Percentiles rank a stretch among this genome's conserved stretches.
Conservation (phyloP, 306 rosid genomes). For the Rosa lucieae region DNA sequence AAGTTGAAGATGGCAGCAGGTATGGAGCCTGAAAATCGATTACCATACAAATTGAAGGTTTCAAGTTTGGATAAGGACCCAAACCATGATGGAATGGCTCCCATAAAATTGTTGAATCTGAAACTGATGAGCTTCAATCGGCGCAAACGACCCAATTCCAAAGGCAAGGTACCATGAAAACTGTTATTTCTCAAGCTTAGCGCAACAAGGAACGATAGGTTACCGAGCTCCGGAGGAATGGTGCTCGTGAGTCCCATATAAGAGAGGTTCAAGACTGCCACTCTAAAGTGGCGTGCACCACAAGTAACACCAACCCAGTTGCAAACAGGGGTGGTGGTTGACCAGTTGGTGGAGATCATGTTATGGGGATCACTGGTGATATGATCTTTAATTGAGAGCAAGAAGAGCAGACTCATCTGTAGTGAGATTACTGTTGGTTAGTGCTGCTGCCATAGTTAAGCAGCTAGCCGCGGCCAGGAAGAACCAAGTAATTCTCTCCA, state of each 20-base stretch:
- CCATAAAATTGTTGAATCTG: neutral
- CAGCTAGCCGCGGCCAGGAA: neutral
- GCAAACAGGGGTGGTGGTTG: conserved; percentile 13
- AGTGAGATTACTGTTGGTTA: neutral
- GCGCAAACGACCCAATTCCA: neutral
- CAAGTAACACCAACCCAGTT: conserved; percentile 29
- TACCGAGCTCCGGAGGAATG: conserved; percentile 22
- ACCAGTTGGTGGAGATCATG: conserved; percentile 13
- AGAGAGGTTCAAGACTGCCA: conserved; percentile 16
- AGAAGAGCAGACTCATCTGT: conserved; percentile 25
- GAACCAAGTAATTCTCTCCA: neutral
- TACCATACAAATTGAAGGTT: neutral
- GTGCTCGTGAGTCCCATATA: conserved; percentile 13
- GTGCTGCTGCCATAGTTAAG: neutral
- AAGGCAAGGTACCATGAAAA: conserved; percentile 14
- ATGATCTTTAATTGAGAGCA: conserved; percentile 15
- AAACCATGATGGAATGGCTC: conserved; percentile 18
- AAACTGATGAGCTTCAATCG: conserved; percentile 7
- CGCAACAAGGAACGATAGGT: conserved; percentile 17
- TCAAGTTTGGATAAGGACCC: conserved; percentile 1
- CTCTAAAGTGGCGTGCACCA: neutral
- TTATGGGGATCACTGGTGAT: conserved; percentile 17
- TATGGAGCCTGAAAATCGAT: conserved; percentile 10
- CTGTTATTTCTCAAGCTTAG: conserved; percentile 11
- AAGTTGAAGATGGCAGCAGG: conserved; percentile 20